A percentile compares a stretch with the other conserved stretches of the same genome.
Conservation (phyloP, 129 eudicot genomes). For the Oenanthe sinensis region DNA sequence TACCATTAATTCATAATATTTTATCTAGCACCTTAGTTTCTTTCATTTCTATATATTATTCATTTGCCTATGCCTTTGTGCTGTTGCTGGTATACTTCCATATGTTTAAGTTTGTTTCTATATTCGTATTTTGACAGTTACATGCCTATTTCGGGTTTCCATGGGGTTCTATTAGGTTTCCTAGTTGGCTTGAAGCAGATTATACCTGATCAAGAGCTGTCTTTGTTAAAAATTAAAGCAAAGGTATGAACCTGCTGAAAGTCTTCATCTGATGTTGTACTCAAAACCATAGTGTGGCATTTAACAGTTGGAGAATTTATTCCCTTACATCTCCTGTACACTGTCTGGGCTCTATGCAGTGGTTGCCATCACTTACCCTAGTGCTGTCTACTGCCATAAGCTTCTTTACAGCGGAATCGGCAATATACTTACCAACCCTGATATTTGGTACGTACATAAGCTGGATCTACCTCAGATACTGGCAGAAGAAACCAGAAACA, state of each 20-base stretch:
- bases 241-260: constrained; percentile 41
- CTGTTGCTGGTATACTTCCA: neutral
- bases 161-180: constrained; percentile 83
- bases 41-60: neutral
- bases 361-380: constrained; percentile 80
- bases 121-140: constrained; percentile 39
- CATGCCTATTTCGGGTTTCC: constrained; percentile 92
- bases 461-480: constrained; percentile 93
- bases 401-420: constrained; percentile 58
- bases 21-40: neutral
- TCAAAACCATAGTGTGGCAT: constrained; percentile 5
- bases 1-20: neutral
- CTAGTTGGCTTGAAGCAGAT: constrained; percentile 89
- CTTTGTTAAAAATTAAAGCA: constrained; percentile 50
- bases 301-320: neutral
- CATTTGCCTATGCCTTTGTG: neutral
- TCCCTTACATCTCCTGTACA: neutral
- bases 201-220: constrained; percentile 83
- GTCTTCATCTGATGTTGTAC: constrained; percentile 2
- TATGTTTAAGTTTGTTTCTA: constrained; percentile 9
- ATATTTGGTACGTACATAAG: constrained; percentile 83
- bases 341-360: constrained; percentile 42
- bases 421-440: constrained; percentile 66
- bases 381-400: constrained; percentile 52
- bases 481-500: constrained; percentile 73